Percentiles rank a stretch among this genome's conserved stretches.
Conservation (phyloP, 345 rosid species). For the Bruguiera parviflora region DNA sequence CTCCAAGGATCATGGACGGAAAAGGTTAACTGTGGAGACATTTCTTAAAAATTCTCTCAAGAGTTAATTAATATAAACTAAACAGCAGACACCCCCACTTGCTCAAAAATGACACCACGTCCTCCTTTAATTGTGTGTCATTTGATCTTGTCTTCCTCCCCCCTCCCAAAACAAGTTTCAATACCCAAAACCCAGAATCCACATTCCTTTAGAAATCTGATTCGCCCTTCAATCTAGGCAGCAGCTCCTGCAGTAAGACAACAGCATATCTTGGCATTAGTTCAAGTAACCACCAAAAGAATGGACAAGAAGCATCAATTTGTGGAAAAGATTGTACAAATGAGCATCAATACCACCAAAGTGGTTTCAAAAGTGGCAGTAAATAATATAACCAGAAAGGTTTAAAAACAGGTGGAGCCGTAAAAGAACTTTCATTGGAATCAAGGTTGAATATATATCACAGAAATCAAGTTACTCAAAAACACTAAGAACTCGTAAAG, state of each 20-base stretch:
- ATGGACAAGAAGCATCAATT: constrained; percentile 47
- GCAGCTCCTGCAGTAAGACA: constrained; percentile 37
- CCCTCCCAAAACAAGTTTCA: constrained; percentile 26
- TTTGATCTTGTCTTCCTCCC: constrained; percentile 25
- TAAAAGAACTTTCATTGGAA: background rate
- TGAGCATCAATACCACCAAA: constrained; percentile 41
- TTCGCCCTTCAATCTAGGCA: constrained; percentile 22
- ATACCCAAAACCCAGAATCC: constrained; percentile 28
- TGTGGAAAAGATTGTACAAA: constrained; percentile 24
- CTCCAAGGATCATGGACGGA: constrained; percentile 30
- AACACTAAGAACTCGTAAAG: too few species aligned
- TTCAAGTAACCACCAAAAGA: constrained; percentile 41
- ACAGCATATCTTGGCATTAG: constrained; percentile 38
- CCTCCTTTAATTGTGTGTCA: constrained; percentile 29
- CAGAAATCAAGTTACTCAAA: constrained; percentile 15
- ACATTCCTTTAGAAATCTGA: constrained; percentile 27
- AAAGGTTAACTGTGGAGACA: constrained; percentile 38
- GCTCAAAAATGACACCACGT: constrained; percentile 58
- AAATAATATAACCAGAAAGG: too few species aligned
- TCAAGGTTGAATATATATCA: constrained; percentile 24
- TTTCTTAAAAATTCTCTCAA: constrained; percentile 32
- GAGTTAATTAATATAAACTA: constrained; percentile 24
- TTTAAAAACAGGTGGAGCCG: too few species aligned
- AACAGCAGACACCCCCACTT: constrained; percentile 54
- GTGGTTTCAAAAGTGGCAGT: constrained; percentile 23